phyloP scores from a whole-genome alignment of 495 filamentous ascomycete species.

The Penicillium odoratum region DNA sequence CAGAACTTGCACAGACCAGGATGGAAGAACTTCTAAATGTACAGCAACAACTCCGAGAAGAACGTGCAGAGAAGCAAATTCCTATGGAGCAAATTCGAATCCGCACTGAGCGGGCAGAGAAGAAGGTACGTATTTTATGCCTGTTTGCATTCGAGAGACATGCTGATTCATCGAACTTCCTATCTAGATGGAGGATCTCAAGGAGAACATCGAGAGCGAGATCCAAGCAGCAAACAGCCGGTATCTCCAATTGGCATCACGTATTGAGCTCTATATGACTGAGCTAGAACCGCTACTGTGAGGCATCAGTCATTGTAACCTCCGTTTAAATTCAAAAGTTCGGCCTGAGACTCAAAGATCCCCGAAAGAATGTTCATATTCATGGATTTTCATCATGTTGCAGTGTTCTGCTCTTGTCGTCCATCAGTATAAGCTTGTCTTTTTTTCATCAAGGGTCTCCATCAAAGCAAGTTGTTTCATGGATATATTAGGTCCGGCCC shows the following conservation, averaged over 20 bases:
- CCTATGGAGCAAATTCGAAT: slow-evolving; percentile 91
- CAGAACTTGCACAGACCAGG: slow-evolving; percentile 70
- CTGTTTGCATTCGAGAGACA: background rate
- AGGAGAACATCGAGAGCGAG: slow-evolving; percentile 94
- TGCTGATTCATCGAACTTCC: slow-evolving; percentile 15
- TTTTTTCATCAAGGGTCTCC: slow-evolving; percentile 2
- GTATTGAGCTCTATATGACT: slow-evolving; percentile 95
- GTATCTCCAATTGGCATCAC: slow-evolving; percentile 93
- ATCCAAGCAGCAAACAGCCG: slow-evolving; percentile 83
- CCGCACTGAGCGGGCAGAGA: slow-evolving; percentile 95
- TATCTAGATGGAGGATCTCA: slow-evolving; percentile 87
- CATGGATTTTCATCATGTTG: slow-evolving; percentile 24
- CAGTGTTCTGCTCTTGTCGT: slow-evolving; percentile 12
- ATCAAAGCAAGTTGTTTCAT: slow-evolving; percentile 62
- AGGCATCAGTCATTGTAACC: slow-evolving; percentile 28
- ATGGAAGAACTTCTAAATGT: slow-evolving; percentile 87
- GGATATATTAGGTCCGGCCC: slow-evolving; percentile 67
- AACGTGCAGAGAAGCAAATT: slow-evolving; percentile 76
- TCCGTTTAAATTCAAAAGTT: slow-evolving; percentile 36
- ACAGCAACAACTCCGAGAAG: slow-evolving; percentile 79
- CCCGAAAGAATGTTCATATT: slow-evolving; percentile 35
- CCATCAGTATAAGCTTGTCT: slow-evolving; percentile 8
- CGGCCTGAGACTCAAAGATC: slow-evolving; percentile 42
- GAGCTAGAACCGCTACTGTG: slow-evolving; percentile 94
- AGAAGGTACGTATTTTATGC: slow-evolving; percentile 70